phyloP scores from a whole-genome alignment of 2,329 filamentous ascomycete genomes.

The Mycocentrospora acerina region DNA sequence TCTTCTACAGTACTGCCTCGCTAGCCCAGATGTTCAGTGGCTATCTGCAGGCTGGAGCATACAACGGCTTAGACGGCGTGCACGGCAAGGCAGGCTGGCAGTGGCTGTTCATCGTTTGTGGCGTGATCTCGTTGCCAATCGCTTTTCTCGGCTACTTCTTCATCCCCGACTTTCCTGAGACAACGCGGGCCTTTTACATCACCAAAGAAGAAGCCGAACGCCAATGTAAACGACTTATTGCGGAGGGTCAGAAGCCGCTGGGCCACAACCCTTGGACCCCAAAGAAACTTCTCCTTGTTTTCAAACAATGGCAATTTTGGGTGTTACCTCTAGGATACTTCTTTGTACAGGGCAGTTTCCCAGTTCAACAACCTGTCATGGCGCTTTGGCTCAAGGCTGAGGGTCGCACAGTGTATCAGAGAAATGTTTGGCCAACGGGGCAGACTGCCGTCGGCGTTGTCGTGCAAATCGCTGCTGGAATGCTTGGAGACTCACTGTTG shows the following conservation, averaged over 20 bases:
- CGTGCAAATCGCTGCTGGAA: slow-evolving; percentile 48
- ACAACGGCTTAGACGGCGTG: slow-evolving; percentile 32
- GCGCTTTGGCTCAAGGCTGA: slow-evolving; percentile 51
- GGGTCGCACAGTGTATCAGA: slow-evolving; percentile 47
- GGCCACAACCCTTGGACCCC: slow-evolving; percentile 42
- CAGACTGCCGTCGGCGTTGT: slow-evolving; percentile 48
- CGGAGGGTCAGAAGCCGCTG: slow-evolving; percentile 35
- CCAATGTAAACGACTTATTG: slow-evolving; percentile 23
- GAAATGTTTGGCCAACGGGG: slow-evolving; percentile 52
- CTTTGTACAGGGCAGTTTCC: slow-evolving; percentile 36
- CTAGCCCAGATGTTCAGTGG: slow-evolving; percentile 39
- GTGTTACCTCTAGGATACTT: slow-evolving; percentile 51
- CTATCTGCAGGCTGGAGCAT: slow-evolving; percentile 37
- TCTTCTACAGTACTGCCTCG: slow-evolving; percentile 37
- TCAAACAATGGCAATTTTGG: slow-evolving; percentile 53
- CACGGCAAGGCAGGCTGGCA: slow-evolving; percentile 27
- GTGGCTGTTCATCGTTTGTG: slow-evolving; percentile 37
- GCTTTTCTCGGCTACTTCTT: slow-evolving; percentile 47
- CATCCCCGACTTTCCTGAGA: slow-evolving; percentile 30
- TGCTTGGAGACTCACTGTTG: slow-evolving; percentile 26
- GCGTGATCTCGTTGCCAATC: slow-evolving; percentile 46
- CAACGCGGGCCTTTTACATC: slow-evolving; percentile 40
- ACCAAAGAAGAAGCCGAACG: slow-evolving; percentile 24
- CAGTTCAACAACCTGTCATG: slow-evolving; percentile 20
- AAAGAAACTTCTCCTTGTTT: slow-evolving; percentile 46